Evolutionary conservation across 1,139 yeast genomes (phyloP), one percentile per base, ranked within the genome.

Genomic region (Taphrina confusa): DNA sequence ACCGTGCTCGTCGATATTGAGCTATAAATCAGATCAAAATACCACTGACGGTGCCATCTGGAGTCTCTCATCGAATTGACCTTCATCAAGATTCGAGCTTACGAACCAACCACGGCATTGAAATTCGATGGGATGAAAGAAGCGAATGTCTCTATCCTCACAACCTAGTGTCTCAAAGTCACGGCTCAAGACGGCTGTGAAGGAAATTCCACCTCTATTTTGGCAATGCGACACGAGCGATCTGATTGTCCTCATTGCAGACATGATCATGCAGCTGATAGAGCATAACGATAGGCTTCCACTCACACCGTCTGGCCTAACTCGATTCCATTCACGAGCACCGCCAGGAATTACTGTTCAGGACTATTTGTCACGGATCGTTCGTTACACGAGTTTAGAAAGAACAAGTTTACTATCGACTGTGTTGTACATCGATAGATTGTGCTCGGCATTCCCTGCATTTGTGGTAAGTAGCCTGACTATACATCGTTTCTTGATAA

Each of bases 381-480:
- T 92, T 4, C 86, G 87, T 68, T 92, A 87, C 73, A 90, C 95
- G 65, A 83, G 89, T 56, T 77, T 91, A 64, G 95, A 90, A 66
- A 85, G 87, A 64, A 87, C 92, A 5, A 87, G 91, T 1, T 75
- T 92, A 37, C 75, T 92, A 57, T 80, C 95, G 0, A 80, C 95
- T 18, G 85, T 92, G 36, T 91, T 90, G 70, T 91, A 90, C 69
- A 90, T 91, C 63, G 98, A 92, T 71, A 76, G 92, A 40, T 75
- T 92, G 57, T 83, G 95, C 16, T 82, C 83, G 56, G 84, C 86
- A 59, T 91, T 85, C 69, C 84, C 91, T 1, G 81, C 81, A 49
- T 92, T 92, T 74, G 86, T 91, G 20, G 75, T 92, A 63, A 91
- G 89, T 73, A 86, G 96, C 1, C 80, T 94, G 72, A 92, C 98